Base-by-base conservation (phyloP, 805 yeast species). In the Nakazawaea populi region DNA sequence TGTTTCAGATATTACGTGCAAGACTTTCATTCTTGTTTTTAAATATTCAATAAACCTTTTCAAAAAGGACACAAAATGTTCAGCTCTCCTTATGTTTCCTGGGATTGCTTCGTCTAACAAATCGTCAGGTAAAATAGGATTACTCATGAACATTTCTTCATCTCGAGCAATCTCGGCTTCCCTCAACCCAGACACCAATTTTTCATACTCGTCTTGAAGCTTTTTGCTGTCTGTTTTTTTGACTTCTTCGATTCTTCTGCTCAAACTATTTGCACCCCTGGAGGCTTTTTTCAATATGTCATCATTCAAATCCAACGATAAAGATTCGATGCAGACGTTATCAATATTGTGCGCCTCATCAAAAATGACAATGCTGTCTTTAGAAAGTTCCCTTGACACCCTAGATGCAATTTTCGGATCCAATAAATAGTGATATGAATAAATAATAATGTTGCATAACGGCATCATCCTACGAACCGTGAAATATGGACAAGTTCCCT, bases 321-420 rank as follows among this genome's bases (percentile, higher is more conserved):
- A 68, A 0, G 98, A 88, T 67, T 94, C 99, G 52, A 94, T 94
- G 72, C 99, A 94, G 52, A 94, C 99, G 74, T 94, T 94, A 75
- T 94, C 99, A 51, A 94, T 94, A 69, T 94, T 94, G 67, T 94
- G 99, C 45, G 99, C 99, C 71, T 94, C 99, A 70, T 94, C 99
- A 64, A 94, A 94, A 39, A 94, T 95, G 55, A 94, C 87, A 53
- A 94, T 94, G 49, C 95, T 80, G 62, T 94, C 98, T 58, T 90
- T 89, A 18, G 96, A 87, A 47, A 94, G 77, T 62, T 94, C 98
- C 55, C 77, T 81, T 5, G 97, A 90, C 24, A 94, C 99, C 54
- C 99, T 75, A 56, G 90, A 97, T 2, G 98, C 94, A 65, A 94
- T 94, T 64, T 94, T 94, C 24, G 99, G 99, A 65, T 94, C 99